Evolutionary conservation across 2,329 filamentous ascomycete species (phyloP).

Genomic region (Gaeumannomyces tritici): DNA sequence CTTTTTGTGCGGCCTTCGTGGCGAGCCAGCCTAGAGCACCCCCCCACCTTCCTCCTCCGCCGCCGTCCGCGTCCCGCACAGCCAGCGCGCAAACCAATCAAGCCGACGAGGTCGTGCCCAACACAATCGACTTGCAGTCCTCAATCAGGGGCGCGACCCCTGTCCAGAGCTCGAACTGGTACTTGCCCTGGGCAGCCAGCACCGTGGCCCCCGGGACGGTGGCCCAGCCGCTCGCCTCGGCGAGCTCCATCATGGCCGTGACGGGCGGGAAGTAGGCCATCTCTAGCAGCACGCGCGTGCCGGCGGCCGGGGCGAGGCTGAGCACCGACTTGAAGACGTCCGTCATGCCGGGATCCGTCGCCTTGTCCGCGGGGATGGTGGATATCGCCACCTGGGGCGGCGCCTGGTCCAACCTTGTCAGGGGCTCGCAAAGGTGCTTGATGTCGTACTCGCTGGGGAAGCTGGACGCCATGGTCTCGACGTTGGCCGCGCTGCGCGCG

Average conservation of each 20-base stretch:
- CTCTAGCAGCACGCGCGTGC: slow-evolving; percentile 62
- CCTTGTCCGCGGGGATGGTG: slow-evolving; percentile 81
- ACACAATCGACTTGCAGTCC: neutral
- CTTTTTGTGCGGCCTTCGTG: neutral
- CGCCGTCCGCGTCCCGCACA: too few relatives aligned
- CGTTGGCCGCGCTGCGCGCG: slow-evolving; percentile 63
- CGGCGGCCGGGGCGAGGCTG: slow-evolving; percentile 23
- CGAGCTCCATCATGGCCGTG: slow-evolving; percentile 79
- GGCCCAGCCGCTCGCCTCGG: slow-evolving; percentile 66
- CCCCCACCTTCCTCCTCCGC: neutral
- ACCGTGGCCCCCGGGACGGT: slow-evolving; percentile 85
- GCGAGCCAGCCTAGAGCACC: too few relatives aligned
- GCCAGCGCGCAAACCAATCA: neutral
- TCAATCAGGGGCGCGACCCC: slow-evolving; percentile 57
- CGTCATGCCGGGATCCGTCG: slow-evolving; percentile 64
- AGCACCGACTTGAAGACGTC: slow-evolving; percentile 50
- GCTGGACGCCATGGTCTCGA: slow-evolving; percentile 54
- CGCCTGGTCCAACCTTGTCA: neutral
- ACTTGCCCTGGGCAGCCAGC: slow-evolving; percentile 77
- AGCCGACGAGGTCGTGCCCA: neutral
- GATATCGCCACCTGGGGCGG: slow-evolving; percentile 73
- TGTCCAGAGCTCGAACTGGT: slow-evolving; percentile 84
- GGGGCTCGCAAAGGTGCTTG: slow-evolving; percentile 43
- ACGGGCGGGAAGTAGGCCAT: slow-evolving; percentile 92
- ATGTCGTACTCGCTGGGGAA: slow-evolving; percentile 71